These are phyloP conservation scores for Isoetes taiwanensis DNA, from an alignment of 75 land plant genomes.

Conservation along the genomic window DNA sequence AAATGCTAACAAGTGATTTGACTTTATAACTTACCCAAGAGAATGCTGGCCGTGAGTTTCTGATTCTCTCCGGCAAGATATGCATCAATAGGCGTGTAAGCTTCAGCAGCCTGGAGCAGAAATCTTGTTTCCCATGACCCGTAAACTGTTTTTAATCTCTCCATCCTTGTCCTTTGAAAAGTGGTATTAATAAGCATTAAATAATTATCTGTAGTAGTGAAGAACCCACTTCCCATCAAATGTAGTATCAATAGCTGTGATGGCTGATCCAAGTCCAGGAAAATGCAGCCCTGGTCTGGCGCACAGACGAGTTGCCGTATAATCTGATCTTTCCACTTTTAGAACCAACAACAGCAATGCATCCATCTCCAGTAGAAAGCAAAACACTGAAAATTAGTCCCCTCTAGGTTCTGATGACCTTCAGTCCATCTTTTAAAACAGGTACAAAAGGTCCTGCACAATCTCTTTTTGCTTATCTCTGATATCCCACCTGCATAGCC, in stretches of 20 bases:
- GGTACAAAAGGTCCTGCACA: background rate
- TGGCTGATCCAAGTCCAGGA: background rate
- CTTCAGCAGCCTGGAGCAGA: background rate
- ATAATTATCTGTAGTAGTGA: background rate
- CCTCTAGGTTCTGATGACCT: background rate
- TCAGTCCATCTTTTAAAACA: background rate
- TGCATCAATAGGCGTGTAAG: constrained; percentile 2
- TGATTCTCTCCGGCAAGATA: background rate
- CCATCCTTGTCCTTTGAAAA: background rate
- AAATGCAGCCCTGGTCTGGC: constrained; percentile 1
- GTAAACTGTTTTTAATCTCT: background rate
- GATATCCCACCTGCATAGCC: background rate
- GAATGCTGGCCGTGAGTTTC: background rate
- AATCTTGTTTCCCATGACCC: background rate
- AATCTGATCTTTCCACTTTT: constrained; percentile 1
- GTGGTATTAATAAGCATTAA: background rate
- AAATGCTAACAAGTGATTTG: too few relatives aligned
- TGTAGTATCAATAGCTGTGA: background rate
- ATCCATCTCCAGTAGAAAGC: background rate
- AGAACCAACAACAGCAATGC: background rate
- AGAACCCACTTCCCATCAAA: constrained; percentile 3
- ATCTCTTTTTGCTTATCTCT: background rate
- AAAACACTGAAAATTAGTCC: constrained; percentile 5
- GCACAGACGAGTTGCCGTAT: background rate
- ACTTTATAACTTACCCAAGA: constrained; percentile 7